These are phyloP conservation scores for Komagataella pseudopastoris DNA, from an alignment of 805 yeast species.

Conservation along the genomic window DNA sequence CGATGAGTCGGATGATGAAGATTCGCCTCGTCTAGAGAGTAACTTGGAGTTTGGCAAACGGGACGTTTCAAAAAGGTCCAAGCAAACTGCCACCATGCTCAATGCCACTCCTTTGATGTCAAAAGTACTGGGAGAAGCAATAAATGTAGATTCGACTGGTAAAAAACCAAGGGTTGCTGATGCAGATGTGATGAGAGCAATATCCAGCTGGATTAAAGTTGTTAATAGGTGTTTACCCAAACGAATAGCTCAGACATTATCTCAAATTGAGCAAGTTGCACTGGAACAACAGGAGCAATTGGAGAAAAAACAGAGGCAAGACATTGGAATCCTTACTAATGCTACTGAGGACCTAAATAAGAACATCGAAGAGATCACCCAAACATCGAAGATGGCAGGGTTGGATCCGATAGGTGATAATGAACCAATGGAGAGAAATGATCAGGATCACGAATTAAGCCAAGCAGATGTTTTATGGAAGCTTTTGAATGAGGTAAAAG, in stretches of 20 bases:
- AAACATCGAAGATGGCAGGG: not conserved
- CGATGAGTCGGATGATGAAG: not conserved
- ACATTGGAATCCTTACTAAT: not conserved
- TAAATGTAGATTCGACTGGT: not conserved
- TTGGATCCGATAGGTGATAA: not conserved
- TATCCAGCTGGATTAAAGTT: slow-evolving; percentile 3
- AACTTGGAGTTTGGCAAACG: not conserved
- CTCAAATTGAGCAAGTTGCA: slow-evolving; percentile 7
- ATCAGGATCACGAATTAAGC: not conserved
- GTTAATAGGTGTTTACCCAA: slow-evolving; percentile 2
- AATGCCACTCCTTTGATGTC: not conserved
- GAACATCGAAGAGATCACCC: not conserved
- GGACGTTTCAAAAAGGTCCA: not conserved
- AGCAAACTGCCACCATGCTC: not conserved
- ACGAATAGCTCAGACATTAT: slow-evolving; percentile 2
- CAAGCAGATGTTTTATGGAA: not conserved
- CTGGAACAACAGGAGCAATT: slow-evolving; percentile 4
- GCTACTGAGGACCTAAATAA: not conserved
- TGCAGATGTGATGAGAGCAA: not conserved
- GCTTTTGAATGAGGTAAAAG: not conserved
- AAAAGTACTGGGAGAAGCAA: not conserved
- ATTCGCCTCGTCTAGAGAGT: not conserved
- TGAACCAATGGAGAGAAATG: not conserved
- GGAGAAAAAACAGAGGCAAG: not conserved
- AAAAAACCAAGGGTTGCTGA: not conserved